Conservation (phyloP, 768 basidiomycete species). For the Butyriboletus loyo region DNA sequence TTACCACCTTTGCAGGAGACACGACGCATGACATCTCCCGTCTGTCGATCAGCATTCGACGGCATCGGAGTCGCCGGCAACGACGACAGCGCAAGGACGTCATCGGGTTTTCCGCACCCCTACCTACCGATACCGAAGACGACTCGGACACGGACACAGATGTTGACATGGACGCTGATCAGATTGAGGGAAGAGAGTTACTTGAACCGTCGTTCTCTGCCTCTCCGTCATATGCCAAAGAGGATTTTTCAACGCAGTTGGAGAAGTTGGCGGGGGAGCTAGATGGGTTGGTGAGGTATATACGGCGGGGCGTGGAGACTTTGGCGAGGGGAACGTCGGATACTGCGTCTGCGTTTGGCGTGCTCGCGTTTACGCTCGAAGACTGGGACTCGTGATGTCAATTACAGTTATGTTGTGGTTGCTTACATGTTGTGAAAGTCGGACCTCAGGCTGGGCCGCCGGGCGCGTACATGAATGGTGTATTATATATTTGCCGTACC, state of each 20-base stretch:
- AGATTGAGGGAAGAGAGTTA: conserved; percentile 19
- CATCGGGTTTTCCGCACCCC: conserved; percentile 55
- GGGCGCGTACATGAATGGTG: no score
- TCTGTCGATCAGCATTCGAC: conserved; percentile 49
- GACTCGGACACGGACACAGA: conserved; percentile 38
- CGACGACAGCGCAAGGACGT: conserved; percentile 53
- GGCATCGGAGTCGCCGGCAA: conserved; percentile 63
- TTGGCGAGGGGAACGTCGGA: conserved; percentile 61
- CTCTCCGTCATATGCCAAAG: conserved; percentile 41
- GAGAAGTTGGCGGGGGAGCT: conserved; percentile 68
- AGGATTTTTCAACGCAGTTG: conserved; percentile 47
- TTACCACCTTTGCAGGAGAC: conserved; percentile 58
- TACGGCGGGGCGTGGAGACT: conserved; percentile 67
- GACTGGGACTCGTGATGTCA: conserved; percentile 61
- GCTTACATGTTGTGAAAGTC: no score
- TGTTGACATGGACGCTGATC: conserved; percentile 24
- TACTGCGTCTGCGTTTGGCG: conserved; percentile 60
- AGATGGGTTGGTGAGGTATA: conserved; percentile 66
- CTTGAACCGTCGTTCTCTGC: conserved; percentile 41
- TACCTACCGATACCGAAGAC: conserved; percentile 26
- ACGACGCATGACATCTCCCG: conserved; percentile 55
- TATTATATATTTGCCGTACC: conserved; percentile 80
- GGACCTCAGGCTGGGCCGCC: no score
- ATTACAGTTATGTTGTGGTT: no score
- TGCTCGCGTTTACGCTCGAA: conserved; percentile 73